Conservation (phyloP, 2,329 filamentous ascomycete genomes). For the Calonectria pteridis region DNA sequence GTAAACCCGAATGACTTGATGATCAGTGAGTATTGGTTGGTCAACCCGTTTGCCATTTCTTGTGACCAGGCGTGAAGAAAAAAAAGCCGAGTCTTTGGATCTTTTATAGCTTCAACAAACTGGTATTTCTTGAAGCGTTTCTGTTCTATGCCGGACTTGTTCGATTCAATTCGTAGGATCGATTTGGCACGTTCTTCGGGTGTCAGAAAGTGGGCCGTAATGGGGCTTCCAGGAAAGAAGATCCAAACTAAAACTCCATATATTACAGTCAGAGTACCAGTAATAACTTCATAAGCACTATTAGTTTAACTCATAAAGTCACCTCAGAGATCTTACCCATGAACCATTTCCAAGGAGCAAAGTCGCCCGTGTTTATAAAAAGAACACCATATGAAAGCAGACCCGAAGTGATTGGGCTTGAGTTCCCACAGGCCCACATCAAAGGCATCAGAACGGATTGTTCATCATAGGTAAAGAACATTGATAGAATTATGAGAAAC, state of each 20-base stretch:
- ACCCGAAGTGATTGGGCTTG: neutral
- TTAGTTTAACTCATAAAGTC: neutral
- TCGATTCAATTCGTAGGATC: neutral
- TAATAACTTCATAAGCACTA: neutral
- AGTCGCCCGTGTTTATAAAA: neutral
- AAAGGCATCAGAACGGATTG: neutral
- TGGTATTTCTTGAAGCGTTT: constrained; percentile 22
- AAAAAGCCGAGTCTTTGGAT: constrained; percentile 22
- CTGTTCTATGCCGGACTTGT: constrained; percentile 9
- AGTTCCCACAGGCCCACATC: neutral
- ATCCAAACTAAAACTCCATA: neutral
- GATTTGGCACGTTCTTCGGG: constrained; percentile 12
- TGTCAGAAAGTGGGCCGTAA: constrained; percentile 7
- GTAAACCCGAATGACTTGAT: neutral
- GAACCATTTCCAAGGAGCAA: neutral
- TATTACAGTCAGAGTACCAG: neutral
- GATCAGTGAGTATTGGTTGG: neutral
- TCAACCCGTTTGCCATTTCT: neutral
- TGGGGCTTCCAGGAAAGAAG: neutral
- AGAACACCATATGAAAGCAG: neutral
- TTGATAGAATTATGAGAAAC: neutral
- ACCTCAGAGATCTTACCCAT: neutral
- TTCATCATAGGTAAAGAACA: neutral
- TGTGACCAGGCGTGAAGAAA: constrained; percentile 6
- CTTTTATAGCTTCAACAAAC: constrained; percentile 22